Percentiles rank a stretch among this genome's conserved stretches.
These are phyloP conservation scores for Tetratostichococcus sp. DNA, from an alignment of 139 green algal genomes.

Conservation along the genomic window DNA sequence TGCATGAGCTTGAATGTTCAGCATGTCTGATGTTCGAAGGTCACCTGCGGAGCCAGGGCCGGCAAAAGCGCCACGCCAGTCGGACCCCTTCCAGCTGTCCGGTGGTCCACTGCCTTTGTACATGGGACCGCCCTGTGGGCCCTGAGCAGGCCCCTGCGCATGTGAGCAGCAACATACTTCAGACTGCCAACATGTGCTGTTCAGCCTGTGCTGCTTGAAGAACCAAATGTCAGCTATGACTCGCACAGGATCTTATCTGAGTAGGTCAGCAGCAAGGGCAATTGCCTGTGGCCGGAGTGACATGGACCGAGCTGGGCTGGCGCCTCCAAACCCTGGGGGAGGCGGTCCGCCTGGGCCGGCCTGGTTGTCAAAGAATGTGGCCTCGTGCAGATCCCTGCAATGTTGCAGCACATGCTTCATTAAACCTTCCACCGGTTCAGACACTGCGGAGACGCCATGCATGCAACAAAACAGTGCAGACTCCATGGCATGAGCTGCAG, in stretches of 20 bases:
- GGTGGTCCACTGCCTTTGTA: background rate
- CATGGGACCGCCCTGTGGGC: too few species aligned
- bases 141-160: background rate
- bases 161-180: background rate
- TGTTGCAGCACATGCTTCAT: background rate
- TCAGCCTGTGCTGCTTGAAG: too few species aligned
- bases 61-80: background rate
- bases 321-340: background rate
- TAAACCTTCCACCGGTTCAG: too few species aligned
- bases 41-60: background rate
- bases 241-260: too few species aligned
- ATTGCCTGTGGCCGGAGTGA: background rate
- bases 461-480: too few species aligned
- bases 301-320: background rate
- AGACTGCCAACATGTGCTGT: too few species aligned
- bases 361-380: background rate
- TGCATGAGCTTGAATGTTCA: too few species aligned
- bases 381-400: background rate
- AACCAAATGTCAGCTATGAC: too few species aligned
- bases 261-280: background rate
- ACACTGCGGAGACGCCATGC: too few species aligned
- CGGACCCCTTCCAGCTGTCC: background rate
- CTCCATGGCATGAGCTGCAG: background rate
- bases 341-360: too few species aligned
- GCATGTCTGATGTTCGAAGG: too few species aligned